Conservation (phyloP, 305 asterid genomes). For the Ajuga reptans region DNA sequence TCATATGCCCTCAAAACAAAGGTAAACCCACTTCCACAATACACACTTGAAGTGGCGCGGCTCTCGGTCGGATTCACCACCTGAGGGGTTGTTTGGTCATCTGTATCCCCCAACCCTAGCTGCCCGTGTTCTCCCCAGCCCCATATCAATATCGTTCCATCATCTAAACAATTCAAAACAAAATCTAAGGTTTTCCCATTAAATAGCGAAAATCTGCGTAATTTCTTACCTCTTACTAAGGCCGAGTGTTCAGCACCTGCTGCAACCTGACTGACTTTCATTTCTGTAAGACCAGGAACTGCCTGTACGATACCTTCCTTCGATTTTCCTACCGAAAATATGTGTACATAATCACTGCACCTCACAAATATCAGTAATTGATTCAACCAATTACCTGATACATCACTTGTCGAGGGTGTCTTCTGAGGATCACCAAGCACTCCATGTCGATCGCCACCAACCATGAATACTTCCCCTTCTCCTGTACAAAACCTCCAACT, state of each 20-base stretch:
- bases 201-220: background rate
- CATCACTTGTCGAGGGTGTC: constrained; percentile 22
- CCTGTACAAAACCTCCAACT: constrained; percentile 26
- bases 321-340: constrained; percentile 22
- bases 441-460: constrained; percentile 71
- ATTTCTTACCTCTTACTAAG: constrained; percentile 53
- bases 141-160: constrained; percentile 69
- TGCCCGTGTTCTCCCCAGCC: constrained; percentile 99
- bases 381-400: constrained; percentile 24
- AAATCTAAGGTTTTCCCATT: background rate
- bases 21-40: constrained; percentile 87
- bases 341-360: background rate
- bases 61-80: constrained; percentile 25
- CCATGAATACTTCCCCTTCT: constrained; percentile 52
- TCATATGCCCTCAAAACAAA: constrained; percentile 32
- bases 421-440: constrained; percentile 36
- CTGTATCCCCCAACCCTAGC: constrained; percentile 67
- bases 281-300: constrained; percentile 27
- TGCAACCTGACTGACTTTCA: constrained; percentile 52
- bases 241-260: constrained; percentile 93
- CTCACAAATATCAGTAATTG: background rate
- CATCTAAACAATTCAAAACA: constrained; percentile 31
- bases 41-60: constrained; percentile 35
- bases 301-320: constrained; percentile 24
- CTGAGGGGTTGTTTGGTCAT: constrained; percentile 48